Percentiles rank a stretch among this genome's conserved stretches.
Evolutionary conservation across 306 rosid genomes (phyloP).

Genomic region (Nissolia schottii): DNA sequence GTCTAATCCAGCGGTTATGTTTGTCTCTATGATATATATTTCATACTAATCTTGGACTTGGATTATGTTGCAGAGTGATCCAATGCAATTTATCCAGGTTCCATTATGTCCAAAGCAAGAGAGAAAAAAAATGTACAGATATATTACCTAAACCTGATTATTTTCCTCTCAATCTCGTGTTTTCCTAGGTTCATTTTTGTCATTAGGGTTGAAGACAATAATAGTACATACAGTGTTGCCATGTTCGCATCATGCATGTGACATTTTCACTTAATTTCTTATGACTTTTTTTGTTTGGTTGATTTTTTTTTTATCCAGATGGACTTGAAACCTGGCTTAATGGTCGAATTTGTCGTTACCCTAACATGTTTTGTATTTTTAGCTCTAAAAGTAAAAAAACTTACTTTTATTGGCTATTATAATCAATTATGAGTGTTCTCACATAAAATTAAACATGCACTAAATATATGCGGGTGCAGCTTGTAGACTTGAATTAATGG

Average conservation of each 20-base stretch:
- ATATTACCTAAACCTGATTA: not conserved
- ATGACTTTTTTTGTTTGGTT: not conserved
- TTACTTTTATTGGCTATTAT: too few species aligned
- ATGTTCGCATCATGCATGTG: not conserved
- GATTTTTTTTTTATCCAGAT: not conserved
- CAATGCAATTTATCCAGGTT: not conserved
- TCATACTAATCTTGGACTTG: not conserved
- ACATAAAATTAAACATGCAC: too few species aligned
- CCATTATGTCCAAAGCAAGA: not conserved
- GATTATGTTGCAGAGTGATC: slow-evolving; percentile 8
- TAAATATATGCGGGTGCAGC: not conserved
- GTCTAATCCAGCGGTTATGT: not conserved
- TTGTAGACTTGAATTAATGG: not conserved
- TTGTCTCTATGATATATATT: not conserved
- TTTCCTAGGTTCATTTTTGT: slow-evolving; percentile 13
- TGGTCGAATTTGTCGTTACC: not conserved
- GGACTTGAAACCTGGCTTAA: not conserved
- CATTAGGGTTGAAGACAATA: slow-evolving; percentile 1
- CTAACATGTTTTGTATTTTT: too few species aligned
- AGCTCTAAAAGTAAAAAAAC: too few species aligned
- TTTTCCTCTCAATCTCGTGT: not conserved
- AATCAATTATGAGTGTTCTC: too few species aligned
- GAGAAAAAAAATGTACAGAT: not conserved
- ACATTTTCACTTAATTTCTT: not conserved
- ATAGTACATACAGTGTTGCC: not conserved